Evolutionary conservation across 331 rosid genomes (phyloP).

Genomic region (Telfairia occidentalis): DNA sequence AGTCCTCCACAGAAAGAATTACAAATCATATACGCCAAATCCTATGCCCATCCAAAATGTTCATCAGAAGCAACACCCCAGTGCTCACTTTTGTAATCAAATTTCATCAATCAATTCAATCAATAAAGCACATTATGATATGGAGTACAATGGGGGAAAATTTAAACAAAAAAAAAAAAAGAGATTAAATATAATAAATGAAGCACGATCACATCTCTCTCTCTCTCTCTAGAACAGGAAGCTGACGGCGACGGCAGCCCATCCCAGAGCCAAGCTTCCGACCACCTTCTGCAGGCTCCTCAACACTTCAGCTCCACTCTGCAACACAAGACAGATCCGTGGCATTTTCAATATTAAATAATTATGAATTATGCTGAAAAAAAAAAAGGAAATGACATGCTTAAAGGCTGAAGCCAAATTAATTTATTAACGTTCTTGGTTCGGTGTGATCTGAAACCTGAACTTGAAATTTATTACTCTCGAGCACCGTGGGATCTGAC

Average conservation of each 20-base stretch:
- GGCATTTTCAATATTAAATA: not conserved
- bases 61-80: not conserved
- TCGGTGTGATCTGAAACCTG: not conserved
- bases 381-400: not conserved
- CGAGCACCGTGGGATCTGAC: slow-evolving; percentile 1
- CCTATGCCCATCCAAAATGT: not conserved
- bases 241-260: slow-evolving; percentile 22
- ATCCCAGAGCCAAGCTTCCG: slow-evolving; percentile 57
- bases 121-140: not conserved
- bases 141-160: not conserved
- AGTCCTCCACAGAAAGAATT: not conserved
- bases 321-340: slow-evolving; percentile 18
- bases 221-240: not conserved
- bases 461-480: not conserved
- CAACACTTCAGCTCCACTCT: slow-evolving; percentile 60
- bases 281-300: slow-evolving; percentile 36
- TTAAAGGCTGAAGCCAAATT: slow-evolving; percentile 18
- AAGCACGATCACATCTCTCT: not conserved
- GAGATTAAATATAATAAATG: slow-evolving; percentile 6
- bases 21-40: not conserved
- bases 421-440: not conserved
- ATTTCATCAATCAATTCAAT: slow-evolving; percentile 11
- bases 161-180: not conserved
- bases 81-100: not conserved
- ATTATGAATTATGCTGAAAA: not conserved